These are phyloP conservation scores for Poa pratensis DNA, from an alignment of 176 grass and related monocot genomes.

Conservation along the genomic window DNA sequence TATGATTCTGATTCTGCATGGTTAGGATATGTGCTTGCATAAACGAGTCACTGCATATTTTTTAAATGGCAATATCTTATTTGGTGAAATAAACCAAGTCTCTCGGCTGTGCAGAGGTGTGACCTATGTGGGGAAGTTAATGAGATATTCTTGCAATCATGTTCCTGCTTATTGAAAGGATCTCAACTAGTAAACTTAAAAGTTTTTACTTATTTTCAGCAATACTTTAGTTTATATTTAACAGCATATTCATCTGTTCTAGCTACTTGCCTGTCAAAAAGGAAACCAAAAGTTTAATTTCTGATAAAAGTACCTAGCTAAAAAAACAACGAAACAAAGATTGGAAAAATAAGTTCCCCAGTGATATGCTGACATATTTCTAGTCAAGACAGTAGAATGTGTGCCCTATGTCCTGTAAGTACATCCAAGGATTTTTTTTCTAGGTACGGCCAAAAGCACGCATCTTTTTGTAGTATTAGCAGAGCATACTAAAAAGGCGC, in stretches of 20 bases:
- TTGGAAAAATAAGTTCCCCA: constrained; percentile 7
- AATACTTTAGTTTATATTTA: neutral
- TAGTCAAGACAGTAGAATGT: constrained; percentile 30
- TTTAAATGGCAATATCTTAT: neutral
- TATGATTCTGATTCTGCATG: constrained; percentile 35
- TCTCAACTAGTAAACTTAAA: neutral
- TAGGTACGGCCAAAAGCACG: neutral
- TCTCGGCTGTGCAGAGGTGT: neutral
- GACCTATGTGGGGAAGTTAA: constrained; percentile 12
- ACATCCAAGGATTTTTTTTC: neutral
- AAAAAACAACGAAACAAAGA: neutral
- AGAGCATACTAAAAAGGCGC: neutral
- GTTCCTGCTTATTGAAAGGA: constrained; percentile 17
- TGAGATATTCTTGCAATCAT: neutral
- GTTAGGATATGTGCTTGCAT: neutral
- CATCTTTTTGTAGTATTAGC: neutral
- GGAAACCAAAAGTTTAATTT: neutral
- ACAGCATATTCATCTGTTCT: neutral
- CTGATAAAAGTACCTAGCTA: constrained; percentile 11
- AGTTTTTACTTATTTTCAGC: neutral
- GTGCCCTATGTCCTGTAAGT: neutral
- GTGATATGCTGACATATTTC: neutral
- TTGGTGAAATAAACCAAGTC: constrained; percentile 11
- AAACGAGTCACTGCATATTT: constrained; percentile 15
- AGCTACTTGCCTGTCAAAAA: neutral